Conservation (phyloP, 164 flowering plant genomes). For the Sedum album region DNA sequence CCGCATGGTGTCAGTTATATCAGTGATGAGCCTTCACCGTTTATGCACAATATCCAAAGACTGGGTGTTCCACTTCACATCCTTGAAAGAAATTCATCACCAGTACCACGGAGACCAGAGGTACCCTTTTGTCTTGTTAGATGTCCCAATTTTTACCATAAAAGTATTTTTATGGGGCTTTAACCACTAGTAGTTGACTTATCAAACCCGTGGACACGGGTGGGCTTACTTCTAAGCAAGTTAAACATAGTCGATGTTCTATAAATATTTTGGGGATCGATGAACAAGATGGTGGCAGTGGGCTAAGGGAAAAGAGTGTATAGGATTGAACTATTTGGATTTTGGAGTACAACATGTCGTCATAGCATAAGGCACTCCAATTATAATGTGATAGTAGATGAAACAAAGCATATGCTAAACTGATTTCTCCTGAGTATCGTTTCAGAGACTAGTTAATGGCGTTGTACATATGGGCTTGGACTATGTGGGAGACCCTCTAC, state of each 20-base stretch:
- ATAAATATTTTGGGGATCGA: background rate
- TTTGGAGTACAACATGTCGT: background rate
- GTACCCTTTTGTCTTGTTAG: slow-evolving; percentile 22
- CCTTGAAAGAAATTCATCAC: slow-evolving; percentile 47
- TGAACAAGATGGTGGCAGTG: background rate
- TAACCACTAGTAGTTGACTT: background rate
- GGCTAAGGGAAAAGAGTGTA: background rate
- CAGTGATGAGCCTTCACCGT: slow-evolving; percentile 57
- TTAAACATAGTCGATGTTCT: background rate
- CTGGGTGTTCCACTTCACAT: slow-evolving; percentile 49
- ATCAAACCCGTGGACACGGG: background rate
- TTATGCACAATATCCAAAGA: slow-evolving; percentile 48
- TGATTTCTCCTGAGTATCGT: background rate
- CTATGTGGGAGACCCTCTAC: slow-evolving; percentile 48
- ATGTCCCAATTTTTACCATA: background rate
- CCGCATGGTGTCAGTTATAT: slow-evolving; percentile 44
- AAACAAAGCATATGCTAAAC: background rate
- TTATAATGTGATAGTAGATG: background rate
- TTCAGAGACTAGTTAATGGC: slow-evolving; percentile 50
- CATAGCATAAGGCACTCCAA: background rate
- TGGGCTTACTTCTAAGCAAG: background rate
- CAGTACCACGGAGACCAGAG: slow-evolving; percentile 69
- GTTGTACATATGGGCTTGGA: slow-evolving; percentile 54
- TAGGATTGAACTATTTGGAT: background rate
- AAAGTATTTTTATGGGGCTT: background rate